A percentile compares a stretch with the other conserved stretches of the same genome.
phyloP scores from a whole-genome alignment of 441 rosid genomes.

The Aleurites moluccanus region DNA sequence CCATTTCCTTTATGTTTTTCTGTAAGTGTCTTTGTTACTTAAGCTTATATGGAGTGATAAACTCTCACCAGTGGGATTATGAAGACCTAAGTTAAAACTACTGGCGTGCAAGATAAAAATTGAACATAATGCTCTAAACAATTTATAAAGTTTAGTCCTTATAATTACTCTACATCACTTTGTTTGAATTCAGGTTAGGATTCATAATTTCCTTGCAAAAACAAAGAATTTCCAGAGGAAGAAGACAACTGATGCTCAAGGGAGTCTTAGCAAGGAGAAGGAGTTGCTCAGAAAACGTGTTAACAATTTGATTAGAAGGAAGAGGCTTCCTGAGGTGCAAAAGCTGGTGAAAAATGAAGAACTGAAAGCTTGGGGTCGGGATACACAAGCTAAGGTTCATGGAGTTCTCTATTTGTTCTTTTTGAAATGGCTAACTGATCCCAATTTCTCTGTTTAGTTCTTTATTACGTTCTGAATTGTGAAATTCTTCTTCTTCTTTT shows the following conservation, averaged over 20 bases:
- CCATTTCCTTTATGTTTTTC: background rate
- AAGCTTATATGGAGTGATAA: background rate
- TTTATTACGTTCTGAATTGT: background rate
- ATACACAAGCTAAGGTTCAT: conserved; percentile 81
- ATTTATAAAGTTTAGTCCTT: background rate
- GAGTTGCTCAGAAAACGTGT: conserved; percentile 66
- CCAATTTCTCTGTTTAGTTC: background rate
- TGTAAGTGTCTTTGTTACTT: background rate
- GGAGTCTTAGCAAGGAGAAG: conserved; percentile 48
- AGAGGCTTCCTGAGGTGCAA: conserved; percentile 56
- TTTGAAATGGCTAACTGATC: conserved; percentile 20
- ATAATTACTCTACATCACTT: background rate
- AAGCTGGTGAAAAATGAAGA: conserved; percentile 70
- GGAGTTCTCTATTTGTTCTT: conserved; percentile 16
- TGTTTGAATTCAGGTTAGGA: conserved; percentile 55
- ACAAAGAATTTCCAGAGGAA: conserved; percentile 47
- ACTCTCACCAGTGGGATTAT: background rate
- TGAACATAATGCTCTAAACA: background rate
- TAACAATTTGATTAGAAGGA: conserved; percentile 66
- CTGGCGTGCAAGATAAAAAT: background rate
- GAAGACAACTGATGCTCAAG: conserved; percentile 44
- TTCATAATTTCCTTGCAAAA: conserved; percentile 73
- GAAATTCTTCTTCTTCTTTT: background rate
- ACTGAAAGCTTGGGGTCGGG: conserved; percentile 76
- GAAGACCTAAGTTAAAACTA: background rate